Conservation (phyloP, 2,329 filamentous ascomycete species). For the Botrytis byssoidea region DNA sequence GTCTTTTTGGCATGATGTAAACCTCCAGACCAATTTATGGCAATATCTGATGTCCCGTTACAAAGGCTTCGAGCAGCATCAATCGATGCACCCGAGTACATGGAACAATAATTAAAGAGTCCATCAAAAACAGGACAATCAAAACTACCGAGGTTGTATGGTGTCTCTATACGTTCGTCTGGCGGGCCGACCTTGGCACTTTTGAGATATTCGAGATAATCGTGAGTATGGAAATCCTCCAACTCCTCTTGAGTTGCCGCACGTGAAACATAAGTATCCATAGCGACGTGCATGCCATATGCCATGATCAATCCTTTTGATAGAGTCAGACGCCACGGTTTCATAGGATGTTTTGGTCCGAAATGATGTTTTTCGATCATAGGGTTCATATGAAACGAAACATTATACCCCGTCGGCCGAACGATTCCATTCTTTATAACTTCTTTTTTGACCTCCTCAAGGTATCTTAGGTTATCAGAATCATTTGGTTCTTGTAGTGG, state of each 20-base stretch:
- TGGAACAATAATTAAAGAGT: slow-evolving; percentile 89
- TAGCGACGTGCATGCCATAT: slow-evolving; percentile 93
- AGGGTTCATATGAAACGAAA: slow-evolving; percentile 94
- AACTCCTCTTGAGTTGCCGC: slow-evolving; percentile 86
- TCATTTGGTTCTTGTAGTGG: slow-evolving; percentile 37
- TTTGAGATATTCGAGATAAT: slow-evolving; percentile 87
- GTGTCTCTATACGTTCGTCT: slow-evolving; percentile 60
- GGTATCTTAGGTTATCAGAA: slow-evolving; percentile 31
- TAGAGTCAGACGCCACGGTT: slow-evolving; percentile 93
- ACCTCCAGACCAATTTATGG: slow-evolving; percentile 95
- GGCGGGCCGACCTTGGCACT: slow-evolving; percentile 65
- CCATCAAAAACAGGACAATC: slow-evolving; percentile 98
- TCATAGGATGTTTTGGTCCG: slow-evolving; percentile 96
- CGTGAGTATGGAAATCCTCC: slow-evolving; percentile 77
- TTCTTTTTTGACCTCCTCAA: slow-evolving; percentile 32
- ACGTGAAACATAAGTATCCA: slow-evolving; percentile 89
- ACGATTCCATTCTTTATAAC: slow-evolving; percentile 65
- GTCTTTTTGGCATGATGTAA: slow-evolving; percentile 94
- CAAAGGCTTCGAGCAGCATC: slow-evolving; percentile 89
- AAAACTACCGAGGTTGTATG: slow-evolving; percentile 83
- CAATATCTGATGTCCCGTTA: slow-evolving; percentile 86
- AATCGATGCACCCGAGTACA: slow-evolving; percentile 87
- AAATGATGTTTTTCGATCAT: slow-evolving; percentile 97
- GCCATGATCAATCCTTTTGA: slow-evolving; percentile 93
- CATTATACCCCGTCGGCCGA: slow-evolving; percentile 79